Base-by-base conservation (phyloP, 2,329 filamentous ascomycete species). In the Pseudonectria foliicola region DNA sequence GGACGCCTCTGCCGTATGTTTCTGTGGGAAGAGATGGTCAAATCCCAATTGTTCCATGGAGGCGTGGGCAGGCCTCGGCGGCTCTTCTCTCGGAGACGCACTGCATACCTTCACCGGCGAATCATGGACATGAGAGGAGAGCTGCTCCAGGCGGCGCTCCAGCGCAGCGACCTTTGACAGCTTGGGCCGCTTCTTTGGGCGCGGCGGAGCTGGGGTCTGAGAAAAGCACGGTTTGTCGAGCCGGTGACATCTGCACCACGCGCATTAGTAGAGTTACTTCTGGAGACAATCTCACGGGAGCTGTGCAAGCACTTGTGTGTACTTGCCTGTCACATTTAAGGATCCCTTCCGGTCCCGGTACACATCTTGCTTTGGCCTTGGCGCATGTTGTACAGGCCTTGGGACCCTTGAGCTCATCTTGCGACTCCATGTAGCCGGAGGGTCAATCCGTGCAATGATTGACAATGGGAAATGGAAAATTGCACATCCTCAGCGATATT, bases 341-440 rank as follows among this genome's bases (percentile, higher is more conserved):
- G 24, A 49, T 54, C 6, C 52, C 57, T 11, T 53, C 50, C 8
- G 63, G 61, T 3, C 68, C 63, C 0, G 65, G 57, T 16, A 70
- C 63, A 29, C 69, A 73, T 45, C 68, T 59, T 21, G 67, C 63
- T 48, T 73, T 73, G n/a, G 69, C 69, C 44, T 64, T 69, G 39
- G 69, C 69, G 46, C 69, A 73, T 2, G 67, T 70, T 2, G 58
- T 59, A 46, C 69, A 73, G 28, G 69, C 69, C 44, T 66, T 64
- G 4, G 69, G 68, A 10, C 68, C 68, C 41, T 64, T 68, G 45
- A 54, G 56, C 29, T 50, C 49, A 11, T 45, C 35, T 37, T 59
- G 47, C 33, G 37, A 21, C 8, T 21, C 18, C 18, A 21, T 21
- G 5, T n/a, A n/a, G n/a, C 18, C 18, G 18, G 8, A 21, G 18